These are phyloP conservation scores for Karstenula rhodostoma DNA, from an alignment of 2,329 filamentous ascomycete genomes.

Conservation along the genomic window DNA sequence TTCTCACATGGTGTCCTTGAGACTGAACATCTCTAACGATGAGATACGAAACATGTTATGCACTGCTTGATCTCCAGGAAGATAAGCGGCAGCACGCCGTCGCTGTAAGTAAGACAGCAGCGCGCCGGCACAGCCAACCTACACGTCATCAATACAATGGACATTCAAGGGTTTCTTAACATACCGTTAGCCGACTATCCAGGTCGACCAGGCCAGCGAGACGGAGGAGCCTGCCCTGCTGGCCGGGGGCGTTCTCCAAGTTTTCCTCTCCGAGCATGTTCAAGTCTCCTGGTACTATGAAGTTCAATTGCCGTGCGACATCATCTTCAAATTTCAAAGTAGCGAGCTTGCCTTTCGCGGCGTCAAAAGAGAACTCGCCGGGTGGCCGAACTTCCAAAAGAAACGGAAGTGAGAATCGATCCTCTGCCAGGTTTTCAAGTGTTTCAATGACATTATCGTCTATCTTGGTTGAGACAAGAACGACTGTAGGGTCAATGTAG, in stretches of 20 bases:
- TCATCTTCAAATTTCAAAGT: conserved; percentile 63
- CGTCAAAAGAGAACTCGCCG: conserved; percentile 74
- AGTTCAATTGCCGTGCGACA: conserved; percentile 58
- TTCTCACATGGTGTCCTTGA: conserved; percentile 67
- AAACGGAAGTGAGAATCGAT: conserved; percentile 64
- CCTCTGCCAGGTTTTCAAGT: conserved; percentile 53
- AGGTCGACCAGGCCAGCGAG: conserved; percentile 76
- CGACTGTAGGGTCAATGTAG: conserved; percentile 68
- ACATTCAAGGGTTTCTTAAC: background rate
- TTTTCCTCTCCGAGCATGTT: conserved; percentile 43
- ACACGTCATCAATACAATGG: conserved; percentile 18
- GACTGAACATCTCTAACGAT: conserved; percentile 76
- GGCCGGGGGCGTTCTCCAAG: conserved; percentile 59
- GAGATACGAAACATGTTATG: conserved; percentile 66
- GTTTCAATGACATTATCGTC: conserved; percentile 58
- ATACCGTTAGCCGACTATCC: conserved; percentile 74
- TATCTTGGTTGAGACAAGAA: conserved; percentile 65
- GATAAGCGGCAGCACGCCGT: conserved; percentile 67
- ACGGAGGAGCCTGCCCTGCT: conserved; percentile 71
- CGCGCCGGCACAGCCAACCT: conserved; percentile 86
- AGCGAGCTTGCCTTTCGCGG: conserved; percentile 71
- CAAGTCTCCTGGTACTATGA: conserved; percentile 69
- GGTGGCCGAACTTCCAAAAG: conserved; percentile 73
- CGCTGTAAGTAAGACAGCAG: conserved; percentile 81
- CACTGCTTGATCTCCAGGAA: conserved; percentile 66